Base-by-base conservation (phyloP, 495 filamentous ascomycete species). In the Patellaria atrata region DNA sequence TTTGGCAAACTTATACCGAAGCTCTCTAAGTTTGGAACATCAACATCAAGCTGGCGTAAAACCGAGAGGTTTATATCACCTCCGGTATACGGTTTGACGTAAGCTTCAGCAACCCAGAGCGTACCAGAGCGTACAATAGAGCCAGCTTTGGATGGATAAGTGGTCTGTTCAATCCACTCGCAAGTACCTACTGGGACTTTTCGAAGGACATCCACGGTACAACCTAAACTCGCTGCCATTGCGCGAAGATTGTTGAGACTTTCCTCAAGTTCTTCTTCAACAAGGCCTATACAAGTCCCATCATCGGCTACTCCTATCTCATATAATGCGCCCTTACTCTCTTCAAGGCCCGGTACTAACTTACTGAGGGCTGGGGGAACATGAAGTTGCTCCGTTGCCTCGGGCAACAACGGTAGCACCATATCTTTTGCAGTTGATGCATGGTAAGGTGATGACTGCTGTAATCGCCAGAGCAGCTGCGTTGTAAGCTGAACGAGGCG, bases 261-360 rank as follows among this genome's bases (percentile, higher is more conserved):
- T 55, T 94, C 87, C 33, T 91, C 74, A 57, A 97, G 62, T 56
- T 96, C 89, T 51, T 94, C 85, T 43, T 77, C 69, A 1, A 80
- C 78, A n/a, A 97, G 60, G 1, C 89, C 89, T 26, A 92, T 76
- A 40, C 96, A 77, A 0, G 77, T 82, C 10, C 89, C 89, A 59
- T 94, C 86, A 53, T 97, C 89, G 4, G 85, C 76, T 14, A 97
- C 85, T 0, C 89, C 89, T 50, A 97, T 91, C 57, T 97, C 91
- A 40, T 97, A 97, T 33, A 96, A 53, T 0, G 91, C 91, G 12
- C 89, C 89, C 38, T 79, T 76, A 23, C 83, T 94, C 41, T 91
- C 85, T 52, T 96, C 86, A 3, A 97, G 65, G 1, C 89, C 82
- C 3, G 84, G 78, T 8, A 82, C 59, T 25, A 83, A 58, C 33